These are phyloP conservation scores for carrot (Daucus carota) DNA, from an alignment of 129 eudicot genomes.

Conservation along the genomic window DNA sequence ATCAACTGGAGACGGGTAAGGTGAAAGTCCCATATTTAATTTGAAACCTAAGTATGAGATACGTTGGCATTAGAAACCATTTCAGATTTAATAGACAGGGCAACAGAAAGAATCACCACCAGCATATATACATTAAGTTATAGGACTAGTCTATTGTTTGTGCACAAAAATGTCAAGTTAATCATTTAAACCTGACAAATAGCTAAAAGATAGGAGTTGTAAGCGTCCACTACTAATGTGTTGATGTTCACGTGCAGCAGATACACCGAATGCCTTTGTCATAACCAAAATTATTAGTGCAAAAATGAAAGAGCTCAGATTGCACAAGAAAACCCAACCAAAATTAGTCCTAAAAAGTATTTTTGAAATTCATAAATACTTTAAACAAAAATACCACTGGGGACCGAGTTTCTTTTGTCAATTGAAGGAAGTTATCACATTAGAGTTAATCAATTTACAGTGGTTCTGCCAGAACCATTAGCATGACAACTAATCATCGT, in stretches of 20 bases:
- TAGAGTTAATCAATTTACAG: neutral
- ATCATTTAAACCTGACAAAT: no score
- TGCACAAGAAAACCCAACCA: neutral
- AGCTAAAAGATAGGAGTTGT: neutral
- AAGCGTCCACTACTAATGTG: neutral
- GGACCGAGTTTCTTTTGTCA: no score
- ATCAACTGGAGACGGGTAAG: slow-evolving; percentile 60
- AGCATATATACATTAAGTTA: neutral
- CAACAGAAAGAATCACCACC: slow-evolving; percentile 2
- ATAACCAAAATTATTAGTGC: no score
- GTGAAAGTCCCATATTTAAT: slow-evolving; percentile 68
- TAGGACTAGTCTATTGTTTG: no score
- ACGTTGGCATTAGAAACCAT: neutral
- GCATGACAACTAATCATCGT: neutral
- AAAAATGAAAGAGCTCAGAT: neutral
- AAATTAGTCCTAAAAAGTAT: no score
- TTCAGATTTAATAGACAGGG: neutral
- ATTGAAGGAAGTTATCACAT: no score
- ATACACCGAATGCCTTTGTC: neutral
- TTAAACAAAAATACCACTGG: no score
- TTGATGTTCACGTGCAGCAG: neutral
- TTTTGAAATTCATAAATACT: no score
- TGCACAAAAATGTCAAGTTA: no score
- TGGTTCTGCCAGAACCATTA: neutral
- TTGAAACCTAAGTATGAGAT: slow-evolving; percentile 30